These are phyloP conservation scores for Talaromyces verruculosus DNA, from an alignment of 2,329 filamentous ascomycete genomes.

Conservation along the genomic window DNA sequence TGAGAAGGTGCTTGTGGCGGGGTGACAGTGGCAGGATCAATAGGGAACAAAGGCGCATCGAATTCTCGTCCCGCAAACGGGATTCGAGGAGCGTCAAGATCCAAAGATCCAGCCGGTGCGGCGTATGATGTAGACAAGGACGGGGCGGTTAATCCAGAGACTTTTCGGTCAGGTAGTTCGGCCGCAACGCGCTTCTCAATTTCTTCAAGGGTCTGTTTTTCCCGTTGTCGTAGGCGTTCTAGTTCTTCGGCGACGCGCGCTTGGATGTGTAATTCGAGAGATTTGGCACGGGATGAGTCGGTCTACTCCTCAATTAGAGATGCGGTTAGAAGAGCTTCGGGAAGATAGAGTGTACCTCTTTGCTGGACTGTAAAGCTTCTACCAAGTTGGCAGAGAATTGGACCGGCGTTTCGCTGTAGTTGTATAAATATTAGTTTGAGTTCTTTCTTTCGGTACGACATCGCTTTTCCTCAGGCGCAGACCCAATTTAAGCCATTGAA, in stretches of 20 bases:
- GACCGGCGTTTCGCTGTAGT: constrained; percentile 59
- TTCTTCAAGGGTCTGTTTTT: constrained; percentile 66
- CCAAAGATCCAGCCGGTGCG: constrained; percentile 31
- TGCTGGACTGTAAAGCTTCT: constrained; percentile 77
- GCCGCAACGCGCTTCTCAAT: constrained; percentile 62
- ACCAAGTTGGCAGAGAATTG: constrained; percentile 79
- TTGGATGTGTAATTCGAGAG: constrained; percentile 84
- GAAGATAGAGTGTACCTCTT: constrained; percentile 64
- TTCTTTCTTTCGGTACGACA: neutral
- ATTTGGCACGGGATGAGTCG: constrained; percentile 80
- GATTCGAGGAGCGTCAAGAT: constrained; percentile 45
- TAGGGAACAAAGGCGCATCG: constrained; percentile 22
- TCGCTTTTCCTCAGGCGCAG: neutral
- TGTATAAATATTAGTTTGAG: constrained; percentile 32
- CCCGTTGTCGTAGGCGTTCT: constrained; percentile 70
- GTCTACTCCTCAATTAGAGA: constrained; percentile 57
- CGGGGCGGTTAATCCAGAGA: constrained; percentile 25
- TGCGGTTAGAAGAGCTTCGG: neutral
- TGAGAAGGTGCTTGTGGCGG: constrained; percentile 22
- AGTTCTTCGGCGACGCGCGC: constrained; percentile 83
- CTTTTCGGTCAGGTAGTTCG: constrained; percentile 36
- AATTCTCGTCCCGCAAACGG: constrained; percentile 44
- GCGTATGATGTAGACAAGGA: constrained; percentile 31
- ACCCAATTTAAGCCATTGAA: neutral
- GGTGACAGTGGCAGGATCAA: constrained; percentile 24